Conservation (phyloP, 495 filamentous ascomycete genomes). For the Saxophila tyrrhenica region DNA sequence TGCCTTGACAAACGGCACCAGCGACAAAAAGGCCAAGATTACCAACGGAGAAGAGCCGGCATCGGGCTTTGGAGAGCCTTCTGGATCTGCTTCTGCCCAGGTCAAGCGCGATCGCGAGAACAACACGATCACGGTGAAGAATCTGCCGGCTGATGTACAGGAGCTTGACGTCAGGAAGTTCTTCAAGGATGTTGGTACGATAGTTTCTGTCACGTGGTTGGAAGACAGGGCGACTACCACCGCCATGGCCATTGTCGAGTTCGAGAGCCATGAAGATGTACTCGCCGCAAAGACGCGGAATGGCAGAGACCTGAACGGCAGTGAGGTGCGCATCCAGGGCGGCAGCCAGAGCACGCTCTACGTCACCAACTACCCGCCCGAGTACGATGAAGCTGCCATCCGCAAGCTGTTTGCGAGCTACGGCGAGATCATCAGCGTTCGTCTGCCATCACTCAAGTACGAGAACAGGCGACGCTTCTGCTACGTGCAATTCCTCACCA, state of each 20-base stretch:
- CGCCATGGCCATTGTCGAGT: conserved; percentile 72
- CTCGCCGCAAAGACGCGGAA: conserved; percentile 68
- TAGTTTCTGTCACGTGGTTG: conserved; percentile 61
- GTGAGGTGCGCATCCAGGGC: conserved; percentile 57
- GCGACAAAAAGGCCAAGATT: conserved; percentile 49
- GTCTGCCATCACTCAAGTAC: conserved; percentile 82
- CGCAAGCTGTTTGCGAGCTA: conserved; percentile 62
- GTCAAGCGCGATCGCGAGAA: conserved; percentile 80
- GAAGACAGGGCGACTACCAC: conserved; percentile 45
- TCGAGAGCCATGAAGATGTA: conserved; percentile 67
- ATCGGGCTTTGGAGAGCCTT: conserved; percentile 6
- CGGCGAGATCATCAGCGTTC: conserved; percentile 73
- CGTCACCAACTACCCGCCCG: conserved; percentile 82
- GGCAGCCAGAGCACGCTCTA: conserved; percentile 70
- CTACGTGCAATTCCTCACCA: conserved; percentile 72
- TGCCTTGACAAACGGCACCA: conserved; percentile 32
- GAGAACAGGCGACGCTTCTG: conserved; percentile 85
- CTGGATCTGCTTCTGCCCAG: conserved; percentile 29
- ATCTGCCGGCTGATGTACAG: conserved; percentile 57
- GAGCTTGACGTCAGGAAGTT: conserved; percentile 71
- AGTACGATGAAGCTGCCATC: conserved; percentile 71
- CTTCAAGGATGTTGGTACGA: conserved; percentile 76
- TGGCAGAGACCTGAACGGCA: conserved; percentile 59
- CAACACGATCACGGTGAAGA: conserved; percentile 67
- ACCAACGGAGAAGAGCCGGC: conserved; percentile 8